Evolutionary conservation across 148 eudicot genomes (phyloP), one percentile per base, ranked within the genome.

Genomic region (Cornus kousa): DNA sequence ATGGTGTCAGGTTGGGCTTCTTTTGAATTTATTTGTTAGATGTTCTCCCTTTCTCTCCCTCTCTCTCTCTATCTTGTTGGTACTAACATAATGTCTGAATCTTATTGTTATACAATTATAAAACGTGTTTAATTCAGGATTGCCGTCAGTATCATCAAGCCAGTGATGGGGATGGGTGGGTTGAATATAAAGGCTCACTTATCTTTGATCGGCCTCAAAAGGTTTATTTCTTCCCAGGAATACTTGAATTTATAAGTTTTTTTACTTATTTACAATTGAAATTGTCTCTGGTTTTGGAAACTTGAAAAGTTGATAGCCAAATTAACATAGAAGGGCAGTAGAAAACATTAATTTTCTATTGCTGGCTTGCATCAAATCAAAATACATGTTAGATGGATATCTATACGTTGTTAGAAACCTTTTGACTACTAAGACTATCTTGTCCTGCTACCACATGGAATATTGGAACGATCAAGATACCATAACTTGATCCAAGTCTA

Each of bases 141-240:
- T 96, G 99, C 73, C 86, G 99, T 77, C 98, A 93, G 80, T 94
- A 96, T 87, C 99, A 96, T 82, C 99, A 96, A 87, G 99, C 99
- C 53, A 96, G 91, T 86, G 98, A 96, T 85, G 99, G 99, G 35
- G 98, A 94, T 87, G 98, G 99, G 32, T 95, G 97, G 98, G 97
- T 93, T 57, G 98, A 95, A 80, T 91, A 83, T 39, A 83, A 72
- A 78, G 85, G 82, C 46, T 79, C 85, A 71, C 77, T 83, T 53
- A 82, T 83, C 73, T 79, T 83, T 68, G 79, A 76, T 75, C 68
- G 70, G 80, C 85, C 80, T 53, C 85, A 79, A 77, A 79, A 83
- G 82, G 85, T 83, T 64, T 73, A 57, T 28, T 43, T 48, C 11
- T 78, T 74, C 65, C n/a, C 20, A 24, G 62, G 59, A 9, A 24